Evolutionary conservation across 176 grass and related monocot genomes (phyloP), one percentile per base, ranked within the genome.

Genomic region (Aechmea fasciata): DNA sequence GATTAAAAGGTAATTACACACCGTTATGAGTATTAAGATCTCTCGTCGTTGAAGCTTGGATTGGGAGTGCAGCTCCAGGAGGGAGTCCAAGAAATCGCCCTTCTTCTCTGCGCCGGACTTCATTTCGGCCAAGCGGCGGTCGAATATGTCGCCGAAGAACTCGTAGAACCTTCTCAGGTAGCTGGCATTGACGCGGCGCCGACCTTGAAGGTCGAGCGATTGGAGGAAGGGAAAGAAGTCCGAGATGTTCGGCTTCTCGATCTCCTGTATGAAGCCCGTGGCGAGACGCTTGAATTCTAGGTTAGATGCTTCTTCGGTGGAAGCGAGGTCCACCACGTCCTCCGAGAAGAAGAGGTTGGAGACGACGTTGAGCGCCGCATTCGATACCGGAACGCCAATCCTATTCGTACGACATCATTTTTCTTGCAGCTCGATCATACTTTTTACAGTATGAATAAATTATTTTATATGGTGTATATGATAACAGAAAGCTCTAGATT

Each of bases 51-150:
- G 10, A 10, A 89, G 14, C 57, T 79, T 79, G 24, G 64, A 72
- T 14, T 73, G 1, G 11, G 70, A 67, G 65, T 63, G 0, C 23
- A 78, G 53, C 10, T 81, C 51, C 1, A 89, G 51, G 65, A 89
- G 70, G 1, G 48, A 49, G 69, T 76, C 82, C 4, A 88, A 50
- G 66, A 88, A 78, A 65, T 89, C 82, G 0, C 61, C 52, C n/a
- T 55, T 25, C 61, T 57, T 26, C 15, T 20, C 8, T 20, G 4
- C n/a, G 1, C 22, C 51, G 8, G 14, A 2, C 4, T 29, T 11
- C 4, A 49, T 13, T 1, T 11, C 28, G 3, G 48, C 24, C 17
- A 81, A 33, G 2, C 78, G 24, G 11, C 22, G 0, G 7, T 84
- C 70, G 0, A 82, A 33, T 10, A 88, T 12, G 52, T 0, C 78